A percentile compares a stretch with the other conserved stretches of the same genome.
phyloP scores from a whole-genome alignment of 2,329 filamentous ascomycete species.

The Clonostachys chloroleuca region DNA sequence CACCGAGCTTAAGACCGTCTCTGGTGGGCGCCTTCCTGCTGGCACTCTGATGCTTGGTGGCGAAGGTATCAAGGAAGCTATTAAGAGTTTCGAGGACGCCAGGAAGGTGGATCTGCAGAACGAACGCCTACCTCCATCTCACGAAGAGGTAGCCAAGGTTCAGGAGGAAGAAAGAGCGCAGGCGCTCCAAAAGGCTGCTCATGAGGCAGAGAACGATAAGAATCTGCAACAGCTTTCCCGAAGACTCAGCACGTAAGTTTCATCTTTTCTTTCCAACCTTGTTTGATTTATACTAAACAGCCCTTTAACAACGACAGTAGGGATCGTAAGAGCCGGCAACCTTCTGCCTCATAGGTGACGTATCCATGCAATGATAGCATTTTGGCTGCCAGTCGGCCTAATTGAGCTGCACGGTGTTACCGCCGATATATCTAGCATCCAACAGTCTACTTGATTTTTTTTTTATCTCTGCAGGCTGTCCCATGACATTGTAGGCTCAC shows the following conservation, averaged over 20 bases:
- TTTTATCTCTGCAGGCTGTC: not conserved
- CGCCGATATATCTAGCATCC: conserved; percentile 23
- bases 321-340: conserved; percentile 3
- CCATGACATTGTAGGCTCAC: not conserved
- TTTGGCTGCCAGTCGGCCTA: too few species aligned
- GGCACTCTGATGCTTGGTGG: conserved; percentile 97
- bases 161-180: conserved; percentile 76
- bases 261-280: not conserved
- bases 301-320: not conserved
- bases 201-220: conserved; percentile 89
- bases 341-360: not conserved
- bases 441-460: conserved; percentile 2
- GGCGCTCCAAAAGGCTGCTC: conserved; percentile 79
- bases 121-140: conserved; percentile 85
- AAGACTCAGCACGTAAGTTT: conserved; percentile 84
- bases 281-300: not conserved
- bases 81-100: conserved; percentile 94
- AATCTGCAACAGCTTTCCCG: conserved; percentile 82
- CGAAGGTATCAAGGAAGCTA: conserved; percentile 97
- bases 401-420: not conserved
- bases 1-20: conserved; percentile 95
- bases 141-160: conserved; percentile 84
- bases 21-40: conserved; percentile 85
- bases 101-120: conserved; percentile 97
- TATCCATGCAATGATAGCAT: too few species aligned